Conservation (phyloP, 139 green algal genomes). For the Chlorella ohadii region DNA sequence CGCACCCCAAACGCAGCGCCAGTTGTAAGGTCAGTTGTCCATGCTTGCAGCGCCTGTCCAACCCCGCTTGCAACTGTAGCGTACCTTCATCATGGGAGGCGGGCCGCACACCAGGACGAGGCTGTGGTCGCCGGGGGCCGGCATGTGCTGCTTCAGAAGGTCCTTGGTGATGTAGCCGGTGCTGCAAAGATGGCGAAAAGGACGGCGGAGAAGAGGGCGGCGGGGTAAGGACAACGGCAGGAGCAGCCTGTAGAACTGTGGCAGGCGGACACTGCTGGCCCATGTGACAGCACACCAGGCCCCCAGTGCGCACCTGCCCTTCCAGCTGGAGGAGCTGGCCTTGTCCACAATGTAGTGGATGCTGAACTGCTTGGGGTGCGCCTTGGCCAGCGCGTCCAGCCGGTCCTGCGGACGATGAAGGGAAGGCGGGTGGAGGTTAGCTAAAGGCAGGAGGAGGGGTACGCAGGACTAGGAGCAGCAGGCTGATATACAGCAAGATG, state of each 20-base stretch:
- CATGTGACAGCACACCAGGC: no score
- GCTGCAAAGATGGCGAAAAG: neutral
- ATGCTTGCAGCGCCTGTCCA: no score
- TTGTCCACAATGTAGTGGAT: conserved; percentile 63
- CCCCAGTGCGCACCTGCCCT: neutral
- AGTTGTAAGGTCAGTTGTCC: no score
- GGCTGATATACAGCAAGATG: no score
- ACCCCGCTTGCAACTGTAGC: no score
- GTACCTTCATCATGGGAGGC: conserved; percentile 67
- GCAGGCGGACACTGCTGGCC: neutral
- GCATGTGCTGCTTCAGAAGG: conserved; percentile 64
- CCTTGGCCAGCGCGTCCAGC: conserved; percentile 65
- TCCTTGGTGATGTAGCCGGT: conserved; percentile 50
- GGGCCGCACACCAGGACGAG: conserved; percentile 81
- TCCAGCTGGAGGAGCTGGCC: conserved; percentile 33
- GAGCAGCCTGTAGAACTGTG: neutral
- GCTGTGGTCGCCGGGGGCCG: conserved; percentile 56
- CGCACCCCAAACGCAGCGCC: no score
- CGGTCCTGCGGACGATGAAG: conserved; percentile 27
- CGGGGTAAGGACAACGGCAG: no score
- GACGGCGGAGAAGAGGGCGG: neutral
- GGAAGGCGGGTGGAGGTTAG: no score
- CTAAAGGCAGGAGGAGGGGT: no score
- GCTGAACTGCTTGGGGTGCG: conserved; percentile 59
- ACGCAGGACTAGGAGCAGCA: no score